Evolutionary conservation across 2,329 filamentous ascomycete genomes (phyloP), one percentile per base, ranked within the genome.

Genomic region (Taxawa tesnikishii): DNA sequence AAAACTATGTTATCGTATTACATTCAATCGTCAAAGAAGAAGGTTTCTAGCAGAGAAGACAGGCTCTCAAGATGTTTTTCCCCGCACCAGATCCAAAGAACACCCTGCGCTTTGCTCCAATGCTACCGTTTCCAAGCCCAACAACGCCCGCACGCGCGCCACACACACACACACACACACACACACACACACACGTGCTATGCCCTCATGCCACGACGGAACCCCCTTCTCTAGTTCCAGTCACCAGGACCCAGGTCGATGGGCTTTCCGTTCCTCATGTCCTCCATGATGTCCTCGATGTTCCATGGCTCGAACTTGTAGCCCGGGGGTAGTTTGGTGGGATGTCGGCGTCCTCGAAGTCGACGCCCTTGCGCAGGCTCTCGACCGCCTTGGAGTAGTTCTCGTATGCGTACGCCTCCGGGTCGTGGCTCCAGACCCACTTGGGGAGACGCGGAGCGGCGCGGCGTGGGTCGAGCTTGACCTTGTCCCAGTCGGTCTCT

Each of bases 401-500:
- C 34, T 60, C 53, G 28, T 60, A 59, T 4, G 56, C 58, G 36
- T 64, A 62, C 3, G 50, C 47, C 40, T 64, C 60, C 2, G 60
- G 59, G 36, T 64, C 60, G 39, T 63, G 60, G 18, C 43, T 47
- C 53, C 55, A 63, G 3, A 65, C 56, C 62, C 61, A 65, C 38
- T 57, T 58, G 3, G 61, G 61, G 2, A 59, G 53, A 42, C 62
- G 60, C 21, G 59, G 59, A 12, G 58, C 55, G 10, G 58, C 60
- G 6, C 54, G 49, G 24, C 57, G 53, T 1, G 59, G 60, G 38
- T 63, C 56, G 2, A 61, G 46, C 43, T 62, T 58, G 36, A 65
- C 60, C 38, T 63, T 63, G 35, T 58, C 53, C 62, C 61, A 65
- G 42, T 65, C 58, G 8, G 61, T 65, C 34, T 62, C 56, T 43